Percentiles rank a stretch among this genome's conserved stretches.
Conservation (phyloP, 1,284 basidiomycete genomes). For the Cutaneotrichosporon sp. region DNA sequence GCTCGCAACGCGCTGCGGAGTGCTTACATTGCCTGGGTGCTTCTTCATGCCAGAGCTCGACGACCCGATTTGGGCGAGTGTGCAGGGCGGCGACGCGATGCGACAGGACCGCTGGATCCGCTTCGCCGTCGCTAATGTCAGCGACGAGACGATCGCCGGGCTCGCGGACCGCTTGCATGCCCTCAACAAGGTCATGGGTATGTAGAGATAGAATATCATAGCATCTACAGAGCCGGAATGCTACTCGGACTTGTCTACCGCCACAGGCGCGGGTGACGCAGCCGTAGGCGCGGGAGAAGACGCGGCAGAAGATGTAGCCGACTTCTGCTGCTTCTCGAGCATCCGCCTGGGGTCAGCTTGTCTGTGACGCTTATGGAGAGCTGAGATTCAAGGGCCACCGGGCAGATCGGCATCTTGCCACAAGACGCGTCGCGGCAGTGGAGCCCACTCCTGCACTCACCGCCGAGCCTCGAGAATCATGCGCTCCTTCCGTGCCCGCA, state of each 20-base stretch:
- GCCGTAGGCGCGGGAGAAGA: conserved; percentile 7
- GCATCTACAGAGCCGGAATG: conserved; percentile 10
- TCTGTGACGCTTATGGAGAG: too few species aligned
- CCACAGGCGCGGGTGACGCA: background rate
- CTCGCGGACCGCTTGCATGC: conserved; percentile 64
- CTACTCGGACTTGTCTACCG: conserved; percentile 23
- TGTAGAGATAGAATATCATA: conserved; percentile 14
- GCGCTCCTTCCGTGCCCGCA: conserved; percentile 48
- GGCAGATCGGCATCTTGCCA: too few species aligned
- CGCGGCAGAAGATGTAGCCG: conserved; percentile 22
- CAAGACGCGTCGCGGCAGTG: background rate
- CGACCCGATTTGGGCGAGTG: conserved; percentile 40
- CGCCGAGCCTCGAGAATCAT: conserved; percentile 50
- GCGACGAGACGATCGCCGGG: conserved; percentile 62
- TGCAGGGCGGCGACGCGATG: conserved; percentile 40
- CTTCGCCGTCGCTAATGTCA: conserved; percentile 78
- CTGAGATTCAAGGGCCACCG: too few species aligned
- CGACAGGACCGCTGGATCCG: conserved; percentile 33
- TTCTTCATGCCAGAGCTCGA: conserved; percentile 61
- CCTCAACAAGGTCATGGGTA: conserved; percentile 49
- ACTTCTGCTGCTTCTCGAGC: conserved; percentile 46
- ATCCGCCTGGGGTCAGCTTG: conserved; percentile 35
- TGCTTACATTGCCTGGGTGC: conserved; percentile 66
- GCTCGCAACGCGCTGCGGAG: conserved; percentile 65
- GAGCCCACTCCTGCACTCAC: too few species aligned